Conservation (phyloP, 2,329 filamentous ascomycete species). For the Verruconis gallopava region DNA sequence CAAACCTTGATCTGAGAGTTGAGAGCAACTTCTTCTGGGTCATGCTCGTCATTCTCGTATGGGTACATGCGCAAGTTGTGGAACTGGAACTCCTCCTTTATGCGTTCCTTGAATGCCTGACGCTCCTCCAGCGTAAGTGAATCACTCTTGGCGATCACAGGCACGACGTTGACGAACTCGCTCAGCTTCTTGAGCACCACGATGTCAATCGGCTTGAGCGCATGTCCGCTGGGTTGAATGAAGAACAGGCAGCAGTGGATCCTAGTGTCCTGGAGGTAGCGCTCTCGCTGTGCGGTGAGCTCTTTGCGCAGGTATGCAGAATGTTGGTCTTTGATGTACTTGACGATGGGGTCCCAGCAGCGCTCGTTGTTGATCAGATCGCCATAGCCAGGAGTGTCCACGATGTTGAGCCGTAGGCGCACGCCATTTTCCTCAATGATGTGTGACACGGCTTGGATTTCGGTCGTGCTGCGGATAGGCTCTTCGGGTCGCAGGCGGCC, state of each 20-base stretch:
- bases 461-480: slow-evolving; percentile 85
- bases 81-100: slow-evolving; percentile 99
- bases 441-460: slow-evolving; percentile 96
- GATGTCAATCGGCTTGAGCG: slow-evolving; percentile 97
- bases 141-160: slow-evolving; percentile 97
- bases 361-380: slow-evolving; percentile 99
- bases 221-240: slow-evolving; percentile 96
- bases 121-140: slow-evolving; percentile 93
- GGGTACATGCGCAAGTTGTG: slow-evolving; percentile 99
- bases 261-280: slow-evolving; percentile 97
- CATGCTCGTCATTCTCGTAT: slow-evolving; percentile 98
- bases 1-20: slow-evolving; percentile 93
- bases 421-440: slow-evolving; percentile 99
- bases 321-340: slow-evolving; percentile 99
- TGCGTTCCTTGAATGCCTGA: slow-evolving; percentile 87
- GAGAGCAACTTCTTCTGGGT: slow-evolving; percentile 86
- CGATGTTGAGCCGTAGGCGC: slow-evolving; percentile 92
- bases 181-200: slow-evolving; percentile 99
- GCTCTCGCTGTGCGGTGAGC: slow-evolving; percentile 95
- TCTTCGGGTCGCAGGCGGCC: slow-evolving; percentile 87
- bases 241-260: slow-evolving; percentile 99
- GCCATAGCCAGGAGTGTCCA: slow-evolving; percentile 95
- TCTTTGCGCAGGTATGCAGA: slow-evolving; percentile 98
- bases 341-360: slow-evolving; percentile 99
- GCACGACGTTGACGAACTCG: slow-evolving; percentile 97